Conservation (phyloP, 352 stramenopile genomes). For the Pythium utonaiense region DNA sequence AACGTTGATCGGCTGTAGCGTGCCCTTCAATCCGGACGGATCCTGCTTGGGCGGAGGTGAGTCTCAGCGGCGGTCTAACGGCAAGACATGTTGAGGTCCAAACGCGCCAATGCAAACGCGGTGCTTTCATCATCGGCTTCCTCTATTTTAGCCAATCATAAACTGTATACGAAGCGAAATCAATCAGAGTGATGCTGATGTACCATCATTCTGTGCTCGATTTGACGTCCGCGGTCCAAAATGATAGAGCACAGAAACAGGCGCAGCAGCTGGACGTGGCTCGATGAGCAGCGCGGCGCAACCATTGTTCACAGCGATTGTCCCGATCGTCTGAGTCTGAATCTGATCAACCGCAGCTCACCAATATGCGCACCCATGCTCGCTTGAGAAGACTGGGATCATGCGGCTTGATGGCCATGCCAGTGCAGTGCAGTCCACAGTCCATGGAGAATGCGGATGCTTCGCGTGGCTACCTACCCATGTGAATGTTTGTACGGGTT, state of each 20-base stretch:
- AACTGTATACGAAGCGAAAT: constrained; percentile 3
- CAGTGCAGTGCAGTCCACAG: no score
- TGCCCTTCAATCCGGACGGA: no score
- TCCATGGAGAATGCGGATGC: no score
- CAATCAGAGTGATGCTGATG: background rate
- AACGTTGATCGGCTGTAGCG: background rate
- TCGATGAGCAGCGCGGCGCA: constrained; percentile 12
- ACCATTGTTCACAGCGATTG: constrained; percentile 3
- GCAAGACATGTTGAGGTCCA: background rate
- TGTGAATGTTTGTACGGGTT: no score
- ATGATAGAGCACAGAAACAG: background rate
- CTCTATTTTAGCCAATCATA: constrained; percentile 13
- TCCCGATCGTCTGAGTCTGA: background rate
- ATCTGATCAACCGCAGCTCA: no score
- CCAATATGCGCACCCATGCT: no score
- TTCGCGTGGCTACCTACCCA: no score
- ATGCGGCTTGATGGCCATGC: no score
- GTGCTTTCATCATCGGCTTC: constrained; percentile 1
- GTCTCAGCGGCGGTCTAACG: background rate
- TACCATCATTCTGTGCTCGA: background rate
- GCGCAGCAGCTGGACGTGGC: background rate
- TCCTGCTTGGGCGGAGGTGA: no score
- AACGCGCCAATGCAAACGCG: background rate
- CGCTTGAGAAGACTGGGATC: no score
- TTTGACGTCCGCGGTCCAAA: constrained; percentile 11